These are phyloP conservation scores for Talaromyces liani DNA, from an alignment of 495 filamentous ascomycete species.

Conservation along the genomic window DNA sequence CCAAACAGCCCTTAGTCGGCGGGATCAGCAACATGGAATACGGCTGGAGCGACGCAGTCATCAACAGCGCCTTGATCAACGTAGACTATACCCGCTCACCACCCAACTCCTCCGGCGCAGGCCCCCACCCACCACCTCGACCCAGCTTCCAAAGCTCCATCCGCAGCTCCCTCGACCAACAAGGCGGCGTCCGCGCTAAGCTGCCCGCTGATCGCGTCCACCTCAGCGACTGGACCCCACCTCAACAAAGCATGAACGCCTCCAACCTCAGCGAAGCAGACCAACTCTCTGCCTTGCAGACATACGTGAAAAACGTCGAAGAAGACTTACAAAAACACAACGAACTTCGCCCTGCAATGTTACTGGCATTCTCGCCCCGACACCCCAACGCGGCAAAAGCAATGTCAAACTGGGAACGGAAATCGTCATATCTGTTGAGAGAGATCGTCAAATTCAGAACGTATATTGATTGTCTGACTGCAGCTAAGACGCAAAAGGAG, in stretches of 20 bases:
- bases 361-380: slow-evolving; percentile 81
- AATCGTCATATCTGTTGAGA: slow-evolving; percentile 81
- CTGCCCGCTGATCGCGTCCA: slow-evolving; percentile 80
- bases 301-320: slow-evolving; percentile 80
- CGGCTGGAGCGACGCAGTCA: slow-evolving; percentile 86
- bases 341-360: slow-evolving; percentile 74
- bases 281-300: slow-evolving; percentile 65
- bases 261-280: slow-evolving; percentile 69
- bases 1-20: slow-evolving; percentile 84
- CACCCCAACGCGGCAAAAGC: slow-evolving; percentile 74
- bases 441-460: slow-evolving; percentile 96
- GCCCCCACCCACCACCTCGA: slow-evolving; percentile 18
- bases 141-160: slow-evolving; percentile 66
- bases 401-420: slow-evolving; percentile 94
- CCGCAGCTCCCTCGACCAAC: slow-evolving; percentile 62
- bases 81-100: slow-evolving; percentile 38
- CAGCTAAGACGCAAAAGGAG: slow-evolving; percentile 50
- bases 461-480: slow-evolving; percentile 75
- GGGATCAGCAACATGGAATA: slow-evolving; percentile 97
- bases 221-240: slow-evolving; percentile 92
- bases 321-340: slow-evolving; percentile 83
- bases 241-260: slow-evolving; percentile 79
- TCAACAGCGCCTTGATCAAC: slow-evolving; percentile 63
- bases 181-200: slow-evolving; percentile 50
- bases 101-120: slow-evolving; percentile 28